Evolutionary conservation across 1,284 basidiomycete species (phyloP), one percentile per base, ranked within the genome.

Genomic region (Laetiporus sulphureus): DNA sequence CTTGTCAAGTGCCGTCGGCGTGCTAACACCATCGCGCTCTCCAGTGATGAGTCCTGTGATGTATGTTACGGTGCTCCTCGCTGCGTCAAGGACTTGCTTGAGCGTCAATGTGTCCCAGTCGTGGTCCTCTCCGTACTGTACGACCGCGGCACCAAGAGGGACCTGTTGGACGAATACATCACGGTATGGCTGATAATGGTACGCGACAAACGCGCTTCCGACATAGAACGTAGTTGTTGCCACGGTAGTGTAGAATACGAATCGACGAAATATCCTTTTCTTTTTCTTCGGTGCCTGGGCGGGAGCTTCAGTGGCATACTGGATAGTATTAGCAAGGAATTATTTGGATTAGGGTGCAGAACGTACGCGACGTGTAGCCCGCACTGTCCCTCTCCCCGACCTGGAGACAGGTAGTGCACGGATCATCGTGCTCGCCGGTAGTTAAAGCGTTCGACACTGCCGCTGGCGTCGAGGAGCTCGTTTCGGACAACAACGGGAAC

Each of bases 121-220:
- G 53, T 83, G 69, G 34, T 79, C 72, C 60, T 94, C 89, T 5
- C 84, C 85, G 57, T 80, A 88, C 47, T 92, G 82, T 29, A 94
- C 72, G 58, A 95, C 72, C 18, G 71, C 58, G 52, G 86, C 76
- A 32, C 83, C 93, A 22, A 83, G 66, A 3, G 91, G 91, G 36
- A 91, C 80, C 46, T 77, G 70, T 55, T 87, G 81, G 47, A 79
- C 72, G 69, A 93, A 93, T 58, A 92, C 73, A 55, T 91, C 81
- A 60, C 83, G 79, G 68, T 89, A 90, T 4, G 69, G 62, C 51
- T 80, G 79, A 59, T 76, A 80, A 55, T 82, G 73, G 69, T 83
- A 83, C 18, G 87, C 77, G 47, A 78, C 67, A 57, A 89, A 86
- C 16, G 81, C 71, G 63, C 85, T 86, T 44, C 80, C 81, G 49